Conservation (phyloP, 768 basidiomycete species). For the Tylopilus sp. region DNA sequence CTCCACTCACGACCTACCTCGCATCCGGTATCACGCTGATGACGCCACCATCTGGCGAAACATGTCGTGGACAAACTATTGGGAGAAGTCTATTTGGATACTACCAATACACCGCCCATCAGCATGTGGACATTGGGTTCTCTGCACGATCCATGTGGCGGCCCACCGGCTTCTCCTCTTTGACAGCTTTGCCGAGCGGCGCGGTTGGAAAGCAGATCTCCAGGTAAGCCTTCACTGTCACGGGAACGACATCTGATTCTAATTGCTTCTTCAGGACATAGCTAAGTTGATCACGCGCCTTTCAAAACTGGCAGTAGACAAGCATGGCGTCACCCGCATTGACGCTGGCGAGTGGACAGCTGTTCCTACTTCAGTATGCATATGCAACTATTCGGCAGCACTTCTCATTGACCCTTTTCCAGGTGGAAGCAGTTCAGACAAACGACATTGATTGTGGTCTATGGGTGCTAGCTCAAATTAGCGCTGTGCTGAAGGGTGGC, state of each 20-base stretch:
- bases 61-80: slow-evolving; percentile 19
- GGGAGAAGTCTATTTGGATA: slow-evolving; percentile 32
- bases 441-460: neutral
- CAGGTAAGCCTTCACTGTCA: too few relatives aligned
- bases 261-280: too few relatives aligned
- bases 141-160: neutral
- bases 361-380: too few relatives aligned
- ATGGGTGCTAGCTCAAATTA: neutral
- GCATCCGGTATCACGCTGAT: neutral
- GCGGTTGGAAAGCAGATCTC: neutral
- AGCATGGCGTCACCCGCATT: too few relatives aligned
- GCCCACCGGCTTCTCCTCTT: neutral
- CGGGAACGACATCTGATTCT: too few relatives aligned
- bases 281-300: too few relatives aligned
- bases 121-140: neutral
- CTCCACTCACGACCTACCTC: neutral
- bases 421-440: too few relatives aligned
- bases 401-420: too few relatives aligned
- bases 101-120: neutral
- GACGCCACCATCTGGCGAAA: slow-evolving; percentile 25
- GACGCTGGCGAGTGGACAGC: too few relatives aligned
- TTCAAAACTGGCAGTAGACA: too few relatives aligned
- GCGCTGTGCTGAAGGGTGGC: too few relatives aligned
- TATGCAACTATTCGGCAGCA: too few relatives aligned
- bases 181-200: neutral